Percentiles rank a stretch among this genome's conserved stretches.
These are phyloP conservation scores for Boletus tomentosulus DNA, from an alignment of 768 basidiomycete species.

Conservation along the genomic window DNA sequence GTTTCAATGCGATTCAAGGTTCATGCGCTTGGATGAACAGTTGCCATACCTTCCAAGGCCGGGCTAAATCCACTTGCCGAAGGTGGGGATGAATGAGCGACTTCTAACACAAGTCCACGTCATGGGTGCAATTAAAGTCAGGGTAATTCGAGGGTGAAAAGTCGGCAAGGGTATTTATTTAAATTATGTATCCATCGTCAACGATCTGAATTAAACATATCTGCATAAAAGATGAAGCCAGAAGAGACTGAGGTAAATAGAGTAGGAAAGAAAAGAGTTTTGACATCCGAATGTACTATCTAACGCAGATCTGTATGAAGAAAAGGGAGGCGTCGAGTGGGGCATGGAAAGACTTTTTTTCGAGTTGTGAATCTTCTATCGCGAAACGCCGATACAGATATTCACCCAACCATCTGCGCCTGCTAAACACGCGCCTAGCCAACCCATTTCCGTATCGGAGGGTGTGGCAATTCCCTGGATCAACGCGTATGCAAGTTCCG, in stretches of 20 bases:
- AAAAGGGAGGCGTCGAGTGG: not conserved
- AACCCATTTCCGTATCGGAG: conserved; percentile 84
- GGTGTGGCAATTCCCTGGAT: conserved; percentile 85
- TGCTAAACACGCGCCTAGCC: conserved; percentile 88
- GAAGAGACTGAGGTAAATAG: conserved; percentile 5
- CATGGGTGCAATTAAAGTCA: not conserved
- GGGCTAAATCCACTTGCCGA: not conserved
- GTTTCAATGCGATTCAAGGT: not conserved
- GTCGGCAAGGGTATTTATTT: conserved; percentile 5
- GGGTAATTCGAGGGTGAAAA: not conserved
- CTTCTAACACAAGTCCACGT: not conserved
- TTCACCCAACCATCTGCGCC: conserved; percentile 97
- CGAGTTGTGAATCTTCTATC: conserved; percentile 13
- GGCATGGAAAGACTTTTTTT: not conserved
- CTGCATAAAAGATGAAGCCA: conserved; percentile 1
- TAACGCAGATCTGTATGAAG: not conserved
- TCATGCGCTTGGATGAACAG: not conserved
- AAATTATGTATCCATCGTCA: conserved; percentile 11
- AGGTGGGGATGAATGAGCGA: not conserved
- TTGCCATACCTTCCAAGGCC: not conserved
- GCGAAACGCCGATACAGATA: conserved; percentile 67
- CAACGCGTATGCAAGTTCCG: conserved; percentile 68
- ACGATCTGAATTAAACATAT: conserved; percentile 7
- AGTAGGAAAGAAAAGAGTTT: not conserved
- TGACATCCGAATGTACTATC: not conserved